Conservation (phyloP, 179 eudicot genomes). For the Actinidia polygama region DNA sequence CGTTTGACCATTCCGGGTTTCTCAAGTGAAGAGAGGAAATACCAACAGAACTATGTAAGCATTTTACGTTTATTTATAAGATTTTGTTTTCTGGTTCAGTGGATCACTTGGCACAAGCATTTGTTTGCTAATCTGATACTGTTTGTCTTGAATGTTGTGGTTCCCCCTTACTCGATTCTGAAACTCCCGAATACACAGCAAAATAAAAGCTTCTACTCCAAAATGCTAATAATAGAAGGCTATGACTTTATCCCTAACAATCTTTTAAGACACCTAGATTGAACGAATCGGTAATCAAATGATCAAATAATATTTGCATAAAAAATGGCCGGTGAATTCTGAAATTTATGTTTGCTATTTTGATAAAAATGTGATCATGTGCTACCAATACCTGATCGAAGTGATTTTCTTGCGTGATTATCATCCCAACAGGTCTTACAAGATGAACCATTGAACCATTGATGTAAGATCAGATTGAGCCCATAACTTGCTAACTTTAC, state of each 20-base stretch:
- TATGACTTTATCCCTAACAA: not conserved
- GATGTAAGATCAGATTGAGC: too few relatives aligned
- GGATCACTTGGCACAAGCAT: not conserved
- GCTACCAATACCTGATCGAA: too few relatives aligned
- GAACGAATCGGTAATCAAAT: too few relatives aligned
- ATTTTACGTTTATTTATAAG: not conserved
- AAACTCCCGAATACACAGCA: not conserved
- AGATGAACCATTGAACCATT: too few relatives aligned
- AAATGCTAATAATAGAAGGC: not conserved
- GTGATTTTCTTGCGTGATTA: too few relatives aligned
- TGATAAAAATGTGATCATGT: too few relatives aligned
- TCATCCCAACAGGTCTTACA: too few relatives aligned
- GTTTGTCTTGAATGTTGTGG: not conserved
- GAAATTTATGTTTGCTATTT: too few relatives aligned
- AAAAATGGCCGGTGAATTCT: too few relatives aligned
- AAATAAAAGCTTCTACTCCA: not conserved
- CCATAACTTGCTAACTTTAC: too few relatives aligned
- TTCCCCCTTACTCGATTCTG: not conserved
- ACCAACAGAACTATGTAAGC: conserved; percentile 58
- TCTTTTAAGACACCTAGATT: not conserved
- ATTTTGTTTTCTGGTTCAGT: not conserved
- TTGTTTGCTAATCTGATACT: not conserved
- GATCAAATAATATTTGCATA: too few relatives aligned
- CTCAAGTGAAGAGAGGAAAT: conserved; percentile 74
- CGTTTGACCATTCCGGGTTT: conserved; percentile 76